Percentiles rank a stretch among this genome's conserved stretches.
Evolutionary conservation across 2,329 filamentous ascomycete genomes (phyloP).

Genomic region (Fusarium sp.): DNA sequence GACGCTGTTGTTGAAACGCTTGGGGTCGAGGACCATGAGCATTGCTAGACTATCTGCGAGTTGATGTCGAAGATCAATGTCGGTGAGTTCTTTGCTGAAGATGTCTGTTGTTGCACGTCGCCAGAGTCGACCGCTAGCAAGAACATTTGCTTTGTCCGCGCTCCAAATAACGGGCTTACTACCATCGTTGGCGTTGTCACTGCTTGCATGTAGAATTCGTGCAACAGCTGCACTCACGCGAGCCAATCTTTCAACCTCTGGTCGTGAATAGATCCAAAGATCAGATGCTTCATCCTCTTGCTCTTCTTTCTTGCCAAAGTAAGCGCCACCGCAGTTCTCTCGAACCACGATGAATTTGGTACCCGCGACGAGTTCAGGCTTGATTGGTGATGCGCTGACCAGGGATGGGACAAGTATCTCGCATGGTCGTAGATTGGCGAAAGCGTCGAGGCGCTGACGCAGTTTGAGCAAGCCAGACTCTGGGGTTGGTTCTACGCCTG

Average conservation of each 20-base stretch:
- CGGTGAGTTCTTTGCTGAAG: conserved; percentile 59
- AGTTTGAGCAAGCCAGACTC: conserved; percentile 60
- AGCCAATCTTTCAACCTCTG: conserved; percentile 62
- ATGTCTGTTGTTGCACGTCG: conserved; percentile 57
- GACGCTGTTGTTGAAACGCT: conserved; percentile 60
- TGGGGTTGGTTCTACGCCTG: conserved; percentile 56
- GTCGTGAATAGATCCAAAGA: conserved; percentile 60
- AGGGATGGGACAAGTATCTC: conserved; percentile 59
- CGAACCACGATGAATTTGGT: conserved; percentile 64
- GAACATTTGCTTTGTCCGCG: conserved; percentile 66
- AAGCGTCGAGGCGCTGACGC: conserved; percentile 58
- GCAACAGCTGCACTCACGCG: conserved; percentile 62
- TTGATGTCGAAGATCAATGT: conserved; percentile 60
- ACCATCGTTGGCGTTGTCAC: conserved; percentile 41
- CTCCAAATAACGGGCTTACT: conserved; percentile 60
- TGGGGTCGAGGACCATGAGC: conserved; percentile 62
- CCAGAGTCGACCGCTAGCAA: conserved; percentile 65
- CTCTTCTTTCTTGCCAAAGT: conserved; percentile 63
- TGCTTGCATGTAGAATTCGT: conserved; percentile 47
- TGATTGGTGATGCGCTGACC: conserved; percentile 59
- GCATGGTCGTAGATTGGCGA: conserved; percentile 65
- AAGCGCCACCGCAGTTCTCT: conserved; percentile 65
- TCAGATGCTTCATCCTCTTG: conserved; percentile 60
- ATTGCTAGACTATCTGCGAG: conserved; percentile 63
- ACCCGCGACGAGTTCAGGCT: conserved; percentile 58